phyloP scores from a whole-genome alignment of 805 yeast species.

The Wickerhamomyces subpelliculosus region DNA sequence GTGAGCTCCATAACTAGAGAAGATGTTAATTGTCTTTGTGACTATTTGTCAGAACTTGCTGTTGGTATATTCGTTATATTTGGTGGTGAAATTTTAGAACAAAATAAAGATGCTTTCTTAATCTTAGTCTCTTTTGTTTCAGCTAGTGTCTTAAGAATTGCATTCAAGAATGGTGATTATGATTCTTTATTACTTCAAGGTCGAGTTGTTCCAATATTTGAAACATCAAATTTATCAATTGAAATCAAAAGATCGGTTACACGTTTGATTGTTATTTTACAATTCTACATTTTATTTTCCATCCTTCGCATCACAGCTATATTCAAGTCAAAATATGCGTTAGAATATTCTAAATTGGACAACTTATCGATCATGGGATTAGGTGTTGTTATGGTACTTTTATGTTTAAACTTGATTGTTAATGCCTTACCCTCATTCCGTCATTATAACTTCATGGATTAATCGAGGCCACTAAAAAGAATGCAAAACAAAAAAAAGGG shows the following conservation, averaged over 20 bases:
- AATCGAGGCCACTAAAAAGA: no score
- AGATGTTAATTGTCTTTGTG: background rate
- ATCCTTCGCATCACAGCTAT: background rate
- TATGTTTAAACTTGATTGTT: slow-evolving; percentile 2
- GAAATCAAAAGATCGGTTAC: background rate
- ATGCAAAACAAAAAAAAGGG: no score
- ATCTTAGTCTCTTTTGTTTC: background rate
- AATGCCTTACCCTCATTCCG: background rate
- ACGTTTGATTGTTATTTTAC: background rate
- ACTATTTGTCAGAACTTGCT: background rate
- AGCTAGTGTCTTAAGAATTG: background rate
- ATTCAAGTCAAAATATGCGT: background rate
- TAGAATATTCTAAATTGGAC: background rate
- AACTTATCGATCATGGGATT: background rate
- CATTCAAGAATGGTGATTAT: background rate
- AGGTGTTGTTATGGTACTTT: slow-evolving; percentile 1
- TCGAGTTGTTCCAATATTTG: background rate
- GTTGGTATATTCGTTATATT: background rate
- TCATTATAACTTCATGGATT: background rate
- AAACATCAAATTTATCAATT: background rate
- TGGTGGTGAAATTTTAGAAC: background rate
- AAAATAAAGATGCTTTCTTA: background rate
- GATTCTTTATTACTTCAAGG: background rate
- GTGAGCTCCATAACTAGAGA: background rate
- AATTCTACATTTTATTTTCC: slow-evolving; percentile 1